Evolutionary conservation across 139 green algal genomes (phyloP).

Genomic region (Limnomonas spitsbergensis): DNA sequence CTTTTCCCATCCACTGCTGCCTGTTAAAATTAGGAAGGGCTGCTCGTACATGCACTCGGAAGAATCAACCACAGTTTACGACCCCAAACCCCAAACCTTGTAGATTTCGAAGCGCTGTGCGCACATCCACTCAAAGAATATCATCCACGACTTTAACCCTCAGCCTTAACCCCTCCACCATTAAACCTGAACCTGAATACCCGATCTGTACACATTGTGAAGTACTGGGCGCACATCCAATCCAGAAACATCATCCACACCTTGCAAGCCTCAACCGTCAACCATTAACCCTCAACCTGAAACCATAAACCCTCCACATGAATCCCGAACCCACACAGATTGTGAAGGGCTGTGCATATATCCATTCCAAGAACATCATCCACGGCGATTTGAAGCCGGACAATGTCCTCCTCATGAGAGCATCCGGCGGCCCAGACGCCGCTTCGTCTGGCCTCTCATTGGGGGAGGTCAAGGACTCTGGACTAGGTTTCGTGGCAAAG

Average conservation of each 20-base stretch:
- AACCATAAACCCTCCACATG: neutral
- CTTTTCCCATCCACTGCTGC: too few species aligned
- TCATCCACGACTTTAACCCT: conserved; percentile 14
- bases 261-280: too few species aligned
- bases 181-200: neutral
- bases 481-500: too few species aligned
- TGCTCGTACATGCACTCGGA: too few species aligned
- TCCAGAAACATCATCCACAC: conserved; percentile 17
- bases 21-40: too few species aligned
- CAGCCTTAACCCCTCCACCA: neutral
- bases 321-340: neutral
- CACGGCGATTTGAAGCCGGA: conserved; percentile 56
- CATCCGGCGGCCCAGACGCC: neutral
- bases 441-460: too few species aligned
- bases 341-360: conserved; percentile 10
- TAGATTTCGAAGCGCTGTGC: conserved; percentile 6
- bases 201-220: neutral
- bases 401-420: conserved; percentile 60
- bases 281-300: neutral
- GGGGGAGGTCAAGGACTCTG: conserved; percentile 7
- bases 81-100: too few species aligned
- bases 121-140: conserved; percentile 17
- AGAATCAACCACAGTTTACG: too few species aligned
- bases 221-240: conserved; percentile 7
- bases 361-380: conserved; percentile 20